Percentiles rank a stretch among this genome's conserved stretches.
phyloP scores from a whole-genome alignment of 331 rosid species.

The Ulmus americana region DNA sequence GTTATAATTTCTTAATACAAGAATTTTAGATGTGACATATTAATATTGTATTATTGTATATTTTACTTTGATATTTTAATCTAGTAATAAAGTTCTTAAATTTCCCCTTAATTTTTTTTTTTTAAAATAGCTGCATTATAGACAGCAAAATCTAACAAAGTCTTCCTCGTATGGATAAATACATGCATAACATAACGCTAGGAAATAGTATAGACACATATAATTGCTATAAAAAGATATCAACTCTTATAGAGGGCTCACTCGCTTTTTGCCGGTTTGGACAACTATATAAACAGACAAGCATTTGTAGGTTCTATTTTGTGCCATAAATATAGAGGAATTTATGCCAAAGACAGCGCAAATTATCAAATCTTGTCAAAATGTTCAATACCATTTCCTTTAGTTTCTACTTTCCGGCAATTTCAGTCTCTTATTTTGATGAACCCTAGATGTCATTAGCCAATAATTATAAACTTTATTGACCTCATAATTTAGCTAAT shows the following conservation, averaged over 20 bases:
- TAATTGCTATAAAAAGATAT: neutral
- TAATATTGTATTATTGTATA: too few species aligned
- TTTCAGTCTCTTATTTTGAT: neutral
- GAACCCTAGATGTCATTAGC: constrained; percentile 2
- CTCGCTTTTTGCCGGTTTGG: neutral
- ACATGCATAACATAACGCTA: neutral
- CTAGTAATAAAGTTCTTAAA: too few species aligned
- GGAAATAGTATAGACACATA: neutral
- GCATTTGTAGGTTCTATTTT: neutral
- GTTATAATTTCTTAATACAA: too few species aligned
- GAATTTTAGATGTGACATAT: too few species aligned
- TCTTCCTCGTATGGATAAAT: constrained; percentile 3
- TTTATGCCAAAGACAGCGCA: neutral
- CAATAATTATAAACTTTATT: constrained; percentile 7
- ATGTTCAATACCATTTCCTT: neutral
- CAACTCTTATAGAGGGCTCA: neutral
- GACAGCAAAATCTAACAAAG: neutral
- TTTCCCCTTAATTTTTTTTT: too few species aligned
- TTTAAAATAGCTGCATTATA: neutral
- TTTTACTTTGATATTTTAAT: too few species aligned
- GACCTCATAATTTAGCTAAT: constrained; percentile 1
- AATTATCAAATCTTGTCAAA: too few species aligned
- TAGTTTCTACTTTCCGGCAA: neutral
- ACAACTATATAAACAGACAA: neutral
- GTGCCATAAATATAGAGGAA: neutral